A percentile compares a stretch with the other conserved stretches of the same genome.
Conservation (phyloP, 306 rosid genomes). For the Arachis stenosperma region DNA sequence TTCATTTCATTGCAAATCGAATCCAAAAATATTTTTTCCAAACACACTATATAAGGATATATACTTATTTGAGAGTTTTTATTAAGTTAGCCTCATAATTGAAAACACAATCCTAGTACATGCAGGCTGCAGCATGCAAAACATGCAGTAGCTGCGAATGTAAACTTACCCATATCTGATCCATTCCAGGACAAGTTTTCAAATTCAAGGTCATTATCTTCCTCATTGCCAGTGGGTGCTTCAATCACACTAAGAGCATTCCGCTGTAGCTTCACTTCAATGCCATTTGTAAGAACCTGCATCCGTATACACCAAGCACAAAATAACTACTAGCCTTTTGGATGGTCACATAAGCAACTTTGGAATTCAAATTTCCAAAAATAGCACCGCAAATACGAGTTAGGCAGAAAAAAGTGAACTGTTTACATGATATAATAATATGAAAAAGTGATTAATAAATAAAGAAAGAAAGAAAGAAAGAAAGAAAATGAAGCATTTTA, state of each 20-base stretch:
- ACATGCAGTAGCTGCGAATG: slow-evolving; percentile 2
- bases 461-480: background rate
- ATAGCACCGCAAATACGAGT: background rate
- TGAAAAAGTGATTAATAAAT: background rate
- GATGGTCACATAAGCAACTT: background rate
- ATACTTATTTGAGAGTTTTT: slow-evolving; percentile 33
- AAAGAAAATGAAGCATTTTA: background rate
- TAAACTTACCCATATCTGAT: slow-evolving; percentile 84
- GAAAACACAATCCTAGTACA: slow-evolving; percentile 21
- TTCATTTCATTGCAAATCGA: no score
- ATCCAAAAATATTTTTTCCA: no score
- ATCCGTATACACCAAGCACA: slow-evolving; percentile 19
- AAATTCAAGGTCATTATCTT: slow-evolving; percentile 92
- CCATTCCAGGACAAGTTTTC: slow-evolving; percentile 84
- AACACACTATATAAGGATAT: no score
- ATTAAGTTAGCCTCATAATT: slow-evolving; percentile 29
- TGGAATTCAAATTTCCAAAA: slow-evolving; percentile 28
- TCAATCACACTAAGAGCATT: slow-evolving; percentile 98
- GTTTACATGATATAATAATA: background rate
- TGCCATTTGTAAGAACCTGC: slow-evolving; percentile 96
- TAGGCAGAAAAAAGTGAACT: background rate
- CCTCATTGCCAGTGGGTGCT: slow-evolving; percentile 96
- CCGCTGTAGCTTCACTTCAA: slow-evolving; percentile 96
- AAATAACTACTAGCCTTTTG: slow-evolving; percentile 21
- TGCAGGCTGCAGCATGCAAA: slow-evolving; percentile 12